These are phyloP conservation scores for Dujonia santamariae DNA, from an alignment of 1,139 yeast species.

Conservation along the genomic window DNA sequence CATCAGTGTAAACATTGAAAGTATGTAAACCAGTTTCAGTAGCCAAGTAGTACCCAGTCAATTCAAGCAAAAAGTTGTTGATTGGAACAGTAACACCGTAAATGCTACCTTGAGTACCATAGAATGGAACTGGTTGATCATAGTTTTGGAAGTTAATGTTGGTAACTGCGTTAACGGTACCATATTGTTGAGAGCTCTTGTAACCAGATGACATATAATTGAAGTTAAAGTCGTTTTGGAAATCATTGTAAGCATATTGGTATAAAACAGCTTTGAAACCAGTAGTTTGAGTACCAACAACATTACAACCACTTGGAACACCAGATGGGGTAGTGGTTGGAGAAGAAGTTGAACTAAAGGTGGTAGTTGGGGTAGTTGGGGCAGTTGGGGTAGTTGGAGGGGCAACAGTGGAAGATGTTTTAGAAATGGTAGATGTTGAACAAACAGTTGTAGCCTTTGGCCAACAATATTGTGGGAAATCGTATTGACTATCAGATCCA, in stretches of 20 bases:
- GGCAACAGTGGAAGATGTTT: too few species aligned
- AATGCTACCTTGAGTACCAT: neutral
- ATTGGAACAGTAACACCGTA: neutral
- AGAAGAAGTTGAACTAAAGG: too few species aligned
- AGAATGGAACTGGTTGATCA: neutral
- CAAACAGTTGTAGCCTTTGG: too few species aligned
- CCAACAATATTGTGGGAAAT: conserved; percentile 9
- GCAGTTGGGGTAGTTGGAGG: too few species aligned
- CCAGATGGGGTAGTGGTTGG: too few species aligned
- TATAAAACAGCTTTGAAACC: conserved; percentile 2
- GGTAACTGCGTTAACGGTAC: neutral
- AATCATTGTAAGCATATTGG: neutral
- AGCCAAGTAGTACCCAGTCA: conserved; percentile 9
- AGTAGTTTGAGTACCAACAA: neutral
- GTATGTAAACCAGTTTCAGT: conserved; percentile 7
- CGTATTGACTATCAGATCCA: conserved; percentile 4
- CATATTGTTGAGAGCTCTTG: neutral
- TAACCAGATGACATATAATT: neutral
- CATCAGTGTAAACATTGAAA: conserved; percentile 6
- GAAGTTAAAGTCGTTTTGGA: neutral
- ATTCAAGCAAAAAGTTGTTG: conserved; percentile 4
- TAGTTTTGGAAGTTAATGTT: neutral
- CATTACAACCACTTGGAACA: conserved; percentile 14
- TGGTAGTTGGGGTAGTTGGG: too few species aligned
- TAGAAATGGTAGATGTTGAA: too few species aligned